Evolutionary conservation across 2,329 filamentous ascomycete genomes (phyloP).

Genomic region (Amauroascus verrucosus): DNA sequence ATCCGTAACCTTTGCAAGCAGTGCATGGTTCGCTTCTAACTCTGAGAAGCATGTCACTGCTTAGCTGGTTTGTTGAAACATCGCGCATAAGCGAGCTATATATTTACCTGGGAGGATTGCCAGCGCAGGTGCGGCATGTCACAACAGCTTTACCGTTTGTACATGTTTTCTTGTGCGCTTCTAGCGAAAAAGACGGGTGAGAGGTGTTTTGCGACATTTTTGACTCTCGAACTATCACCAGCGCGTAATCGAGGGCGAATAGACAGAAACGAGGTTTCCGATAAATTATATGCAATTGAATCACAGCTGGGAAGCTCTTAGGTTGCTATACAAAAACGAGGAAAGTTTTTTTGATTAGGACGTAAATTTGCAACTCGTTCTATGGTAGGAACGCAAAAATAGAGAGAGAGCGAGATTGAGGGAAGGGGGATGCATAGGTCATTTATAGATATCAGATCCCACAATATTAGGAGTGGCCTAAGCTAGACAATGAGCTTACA

Average conservation of each 20-base stretch:
- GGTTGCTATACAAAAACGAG: neutral
- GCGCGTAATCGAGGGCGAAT: too few relatives aligned
- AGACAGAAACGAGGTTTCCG: too few relatives aligned
- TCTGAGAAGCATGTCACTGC: neutral
- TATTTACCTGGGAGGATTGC: constrained; percentile 29
- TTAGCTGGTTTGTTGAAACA: neutral
- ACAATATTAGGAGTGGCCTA: neutral
- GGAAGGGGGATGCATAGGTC: neutral
- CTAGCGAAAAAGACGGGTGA: neutral
- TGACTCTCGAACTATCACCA: neutral
- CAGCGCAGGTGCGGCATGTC: constrained; percentile 30
- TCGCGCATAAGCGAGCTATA: too few relatives aligned
- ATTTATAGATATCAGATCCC: neutral
- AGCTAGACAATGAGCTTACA: neutral
- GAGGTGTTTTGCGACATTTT: neutral
- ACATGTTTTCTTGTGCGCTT: constrained; percentile 19
- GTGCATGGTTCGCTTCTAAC: constrained; percentile 6
- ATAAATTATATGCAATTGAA: too few relatives aligned
- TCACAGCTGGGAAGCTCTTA: neutral
- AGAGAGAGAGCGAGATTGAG: neutral
- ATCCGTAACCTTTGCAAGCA: constrained; percentile 13
- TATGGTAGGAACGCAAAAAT: too few relatives aligned
- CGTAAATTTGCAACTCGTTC: neutral
- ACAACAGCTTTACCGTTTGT: constrained; percentile 26
- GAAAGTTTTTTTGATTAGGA: neutral